Conservation (phyloP, 2,329 filamentous ascomycete genomes). For the Chaetomium olivaceum region DNA sequence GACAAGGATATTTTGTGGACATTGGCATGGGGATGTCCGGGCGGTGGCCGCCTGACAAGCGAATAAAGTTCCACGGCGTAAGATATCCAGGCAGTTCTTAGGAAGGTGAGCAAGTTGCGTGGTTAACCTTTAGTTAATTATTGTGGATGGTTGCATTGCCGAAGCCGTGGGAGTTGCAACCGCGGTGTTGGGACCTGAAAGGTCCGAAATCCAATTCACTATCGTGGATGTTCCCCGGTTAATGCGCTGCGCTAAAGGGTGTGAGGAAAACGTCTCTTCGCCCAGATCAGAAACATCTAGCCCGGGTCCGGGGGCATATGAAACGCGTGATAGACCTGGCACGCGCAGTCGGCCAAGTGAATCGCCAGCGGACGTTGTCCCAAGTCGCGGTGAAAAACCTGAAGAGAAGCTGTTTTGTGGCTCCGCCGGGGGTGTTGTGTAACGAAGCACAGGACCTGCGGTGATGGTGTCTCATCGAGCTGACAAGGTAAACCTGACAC, state of each 20-base stretch:
- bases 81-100: neutral
- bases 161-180: slow-evolving; percentile 7
- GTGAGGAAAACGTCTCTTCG: neutral
- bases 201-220: neutral
- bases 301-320: neutral
- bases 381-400: neutral
- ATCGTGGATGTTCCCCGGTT: neutral
- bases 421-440: slow-evolving; percentile 2
- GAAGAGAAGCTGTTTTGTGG: neutral
- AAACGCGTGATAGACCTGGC: neutral
- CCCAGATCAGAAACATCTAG: neutral
- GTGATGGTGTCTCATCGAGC: slow-evolving; percentile 15
- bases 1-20: slow-evolving; percentile 24
- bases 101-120: neutral
- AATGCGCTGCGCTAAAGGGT: neutral
- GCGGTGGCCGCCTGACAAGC: slow-evolving; percentile 16
- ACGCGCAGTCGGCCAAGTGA: neutral
- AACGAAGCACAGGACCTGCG: slow-evolving; percentile 14
- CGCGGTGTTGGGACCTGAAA: slow-evolving; percentile 17
- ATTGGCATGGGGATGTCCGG: slow-evolving; percentile 35
- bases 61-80: slow-evolving; percentile 20
- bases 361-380: neutral
- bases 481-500: neutral
- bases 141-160: slow-evolving; percentile 6
- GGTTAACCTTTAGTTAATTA: neutral